These are phyloP conservation scores for Rubia yunnanensis DNA, from an alignment of 257 asterid genomes.

Conservation along the genomic window DNA sequence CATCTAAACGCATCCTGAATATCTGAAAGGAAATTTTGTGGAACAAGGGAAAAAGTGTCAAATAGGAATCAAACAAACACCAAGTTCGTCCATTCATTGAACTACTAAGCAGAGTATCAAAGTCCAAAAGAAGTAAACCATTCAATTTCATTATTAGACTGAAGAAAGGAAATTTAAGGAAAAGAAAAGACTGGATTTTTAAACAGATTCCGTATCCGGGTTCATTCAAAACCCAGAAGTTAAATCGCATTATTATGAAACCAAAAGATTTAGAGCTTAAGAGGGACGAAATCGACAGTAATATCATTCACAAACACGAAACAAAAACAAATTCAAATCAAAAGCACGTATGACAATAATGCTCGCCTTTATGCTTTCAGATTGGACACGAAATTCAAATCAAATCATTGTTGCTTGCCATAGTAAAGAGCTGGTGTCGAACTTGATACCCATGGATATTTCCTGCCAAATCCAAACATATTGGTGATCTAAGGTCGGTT, in stretches of 20 bases:
- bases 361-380: too few species aligned
- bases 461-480: too few species aligned
- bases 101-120: not conserved
- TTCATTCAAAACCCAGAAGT: not conserved
- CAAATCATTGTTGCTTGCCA: too few species aligned
- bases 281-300: too few species aligned
- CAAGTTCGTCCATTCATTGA: not conserved
- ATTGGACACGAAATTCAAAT: too few species aligned
- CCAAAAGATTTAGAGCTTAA: not conserved
- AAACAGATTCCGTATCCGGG: not conserved
- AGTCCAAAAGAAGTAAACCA: not conserved
- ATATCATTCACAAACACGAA: too few species aligned
- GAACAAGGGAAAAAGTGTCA: not conserved
- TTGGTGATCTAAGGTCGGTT: too few species aligned
- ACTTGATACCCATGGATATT: too few species aligned
- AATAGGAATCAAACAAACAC: not conserved
- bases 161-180: not conserved
- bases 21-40: slow-evolving; percentile 5
- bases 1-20: slow-evolving; percentile 31
- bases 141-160: not conserved
- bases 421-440: too few species aligned
- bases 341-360: too few species aligned
- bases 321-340: too few species aligned
- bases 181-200: not conserved
- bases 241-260: not conserved